Conservation (phyloP, 2,329 filamentous ascomycete genomes). For the Pseudogymnoascus sp. region DNA sequence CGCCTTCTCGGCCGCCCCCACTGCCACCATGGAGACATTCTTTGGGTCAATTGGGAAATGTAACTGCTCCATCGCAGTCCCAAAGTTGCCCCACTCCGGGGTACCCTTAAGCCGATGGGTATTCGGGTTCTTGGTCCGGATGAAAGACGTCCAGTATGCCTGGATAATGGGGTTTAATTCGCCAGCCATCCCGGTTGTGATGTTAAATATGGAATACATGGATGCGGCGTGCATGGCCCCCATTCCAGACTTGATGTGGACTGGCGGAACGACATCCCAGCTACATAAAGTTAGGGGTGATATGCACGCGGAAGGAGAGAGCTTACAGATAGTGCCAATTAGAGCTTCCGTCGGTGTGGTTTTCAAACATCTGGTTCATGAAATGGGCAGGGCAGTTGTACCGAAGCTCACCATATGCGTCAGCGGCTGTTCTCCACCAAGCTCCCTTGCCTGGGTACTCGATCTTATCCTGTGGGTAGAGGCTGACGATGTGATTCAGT, state of each 20-base stretch:
- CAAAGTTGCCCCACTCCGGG: conserved; percentile 46
- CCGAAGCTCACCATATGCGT: conserved; percentile 57
- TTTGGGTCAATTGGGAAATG: conserved; percentile 38
- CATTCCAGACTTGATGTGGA: conserved; percentile 43
- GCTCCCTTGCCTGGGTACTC: conserved; percentile 39
- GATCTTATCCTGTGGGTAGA: conserved; percentile 46
- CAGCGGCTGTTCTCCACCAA: conserved; percentile 52
- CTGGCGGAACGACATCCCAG: conserved; percentile 52
- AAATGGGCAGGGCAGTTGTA: conserved; percentile 58
- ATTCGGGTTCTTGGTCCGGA: conserved; percentile 61
- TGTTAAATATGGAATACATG: conserved; percentile 60
- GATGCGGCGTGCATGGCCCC: conserved; percentile 65
- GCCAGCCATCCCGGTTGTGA: conserved; percentile 50
- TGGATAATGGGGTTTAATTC: conserved; percentile 54
- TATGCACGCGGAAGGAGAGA: neutral
- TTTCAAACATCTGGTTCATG: conserved; percentile 29
- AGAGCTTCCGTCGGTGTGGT: conserved; percentile 10
- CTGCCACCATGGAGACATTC: conserved; percentile 34
- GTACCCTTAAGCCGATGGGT: conserved; percentile 37
- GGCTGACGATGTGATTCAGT: conserved; percentile 42
- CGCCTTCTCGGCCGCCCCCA: conserved; percentile 32
- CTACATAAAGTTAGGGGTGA: conserved; percentile 13
- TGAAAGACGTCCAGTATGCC: conserved; percentile 69
- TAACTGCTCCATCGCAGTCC: conserved; percentile 23
- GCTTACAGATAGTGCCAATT: conserved; percentile 59